Evolutionary conservation across 1,139 yeast genomes (phyloP), one percentile per base, ranked within the genome.

Genomic region (Saccharomyces hybrid): DNA sequence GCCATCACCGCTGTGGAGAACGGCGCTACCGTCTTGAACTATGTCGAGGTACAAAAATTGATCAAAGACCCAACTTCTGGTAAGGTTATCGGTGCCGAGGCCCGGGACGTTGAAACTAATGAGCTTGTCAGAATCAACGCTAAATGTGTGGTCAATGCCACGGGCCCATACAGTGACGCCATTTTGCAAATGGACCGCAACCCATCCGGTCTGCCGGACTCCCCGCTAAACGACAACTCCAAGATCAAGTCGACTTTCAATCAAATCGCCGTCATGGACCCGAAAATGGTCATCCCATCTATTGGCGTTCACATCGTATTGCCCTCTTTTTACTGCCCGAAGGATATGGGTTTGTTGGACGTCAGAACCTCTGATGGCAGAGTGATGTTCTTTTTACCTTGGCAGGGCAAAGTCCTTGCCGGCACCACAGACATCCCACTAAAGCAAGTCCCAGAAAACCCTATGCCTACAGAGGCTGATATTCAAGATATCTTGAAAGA

Each of bases 381-480:
- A 74, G 98, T 91, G 57, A 88, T 91, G 86, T 91, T 91, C 76
- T 91, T 91, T 75, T 78, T 91, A 72, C 98, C 98, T 65, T 91
- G 98, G 98, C 97, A 90, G 76, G 97, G 97, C 14, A 88, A 90
- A 72, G 96, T 91, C 50, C 79, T 91, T 66, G 97, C 97, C 58
- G 98, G 98, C 71, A 91, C 98, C 57, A 91, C 98, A 57, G 98
- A 91, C 75, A 84, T 85, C 58, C 88, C 90, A 51, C 74, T 85
- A 72, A 81, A 80, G 62, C 77, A 79, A 57, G 89, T 93, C 55
- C 90, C 95, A 55, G 84, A 78, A 60, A 84, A 84, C 73, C 98
- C 98, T 52, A 78, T 82, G 54, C 96, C 98, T 47, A 77, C 85
- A 50, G 97, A 91, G 72, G 88, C 85, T 60, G 98, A 91, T 70